Base-by-base conservation (phyloP, 163 green algal species). In the Prototheca wickerhamii region DNA sequence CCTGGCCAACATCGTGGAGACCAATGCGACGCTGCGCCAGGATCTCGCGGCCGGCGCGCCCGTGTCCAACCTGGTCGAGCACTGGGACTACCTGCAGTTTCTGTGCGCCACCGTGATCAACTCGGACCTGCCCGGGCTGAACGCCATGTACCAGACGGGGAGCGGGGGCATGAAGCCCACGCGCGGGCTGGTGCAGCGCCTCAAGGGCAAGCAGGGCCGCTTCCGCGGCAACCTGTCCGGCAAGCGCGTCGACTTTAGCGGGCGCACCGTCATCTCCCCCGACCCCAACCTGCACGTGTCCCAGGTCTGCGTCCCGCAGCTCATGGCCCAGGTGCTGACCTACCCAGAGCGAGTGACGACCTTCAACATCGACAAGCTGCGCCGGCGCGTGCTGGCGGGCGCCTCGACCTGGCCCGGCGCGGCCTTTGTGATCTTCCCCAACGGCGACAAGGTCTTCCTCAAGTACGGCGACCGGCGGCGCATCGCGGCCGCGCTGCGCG, bases 181-280 rank as follows among this genome's bases (percentile, higher is more conserved):
- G 40, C 75, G 80, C 69, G 94, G 94, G 34, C 96, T 98, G 71
- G 92, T 98, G 74, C 94, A 99, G 86, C 84, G 94, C 21, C 80
- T 99, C 4, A 99, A 98, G 81, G 94, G 94, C 71, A 99, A 99
- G 85, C 83, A 94, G 79, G 94, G 94, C 1, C 86, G 94, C 28
- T 99, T 99, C 79, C 79, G 94, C 0, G 91, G 92, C 60, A 99
- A 99, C 82, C 83, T 98, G 40, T 89, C 67, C 4, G 89, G 94
- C 54, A 98, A 98, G 83, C 82, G 94, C 5, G 94, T 99, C 15
- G 94, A 99, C 79, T 99, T 98, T 70, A 90, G 68, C 29, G 92
- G 86, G 2, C 83, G 94, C 34, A 99, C 93, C 2, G 93, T 99
- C 72, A 99, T 99, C 72, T 94, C 83, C 0, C 93, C 93, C 8